A percentile compares a stretch with the other conserved stretches of the same genome.
Conservation (phyloP, 2,329 filamentous ascomycete species). For the Zopfia rhizophila region DNA sequence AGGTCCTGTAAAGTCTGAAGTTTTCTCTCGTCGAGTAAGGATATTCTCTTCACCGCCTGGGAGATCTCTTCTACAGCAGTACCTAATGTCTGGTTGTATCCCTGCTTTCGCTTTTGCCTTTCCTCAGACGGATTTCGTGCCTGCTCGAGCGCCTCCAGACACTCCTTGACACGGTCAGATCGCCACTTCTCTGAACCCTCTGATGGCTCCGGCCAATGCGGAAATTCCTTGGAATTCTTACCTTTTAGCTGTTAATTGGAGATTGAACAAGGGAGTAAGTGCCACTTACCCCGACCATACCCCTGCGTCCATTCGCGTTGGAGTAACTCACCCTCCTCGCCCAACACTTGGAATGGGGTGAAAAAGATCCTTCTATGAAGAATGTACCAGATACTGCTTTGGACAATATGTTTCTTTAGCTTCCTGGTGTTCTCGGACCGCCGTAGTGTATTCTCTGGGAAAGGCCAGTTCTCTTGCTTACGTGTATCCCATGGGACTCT, state of each 20-base stretch:
- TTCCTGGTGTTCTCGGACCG: conserved; percentile 12
- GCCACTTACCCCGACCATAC: conserved; percentile 15
- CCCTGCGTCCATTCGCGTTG: conserved; percentile 15
- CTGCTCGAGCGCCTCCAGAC: conserved; percentile 9
- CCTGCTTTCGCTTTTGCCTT: conserved; percentile 8
- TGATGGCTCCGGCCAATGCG: conserved; percentile 19
- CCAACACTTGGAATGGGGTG: conserved; percentile 24
- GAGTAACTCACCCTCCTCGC: conserved; percentile 12
- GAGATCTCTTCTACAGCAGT: conserved; percentile 6
- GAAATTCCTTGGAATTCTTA: background rate
- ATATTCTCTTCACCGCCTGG: conserved; percentile 7
- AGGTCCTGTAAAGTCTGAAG: conserved; percentile 12
- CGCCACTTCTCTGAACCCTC: conserved; percentile 15
- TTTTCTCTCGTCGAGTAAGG: conserved; percentile 11
- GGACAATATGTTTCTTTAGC: conserved; percentile 25
- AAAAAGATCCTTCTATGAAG: conserved; percentile 20
- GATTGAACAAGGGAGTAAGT: background rate
- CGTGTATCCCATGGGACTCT: conserved; percentile 22
- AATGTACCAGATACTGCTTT: conserved; percentile 21
- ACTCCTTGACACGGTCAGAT: conserved; percentile 17
- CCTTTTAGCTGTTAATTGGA: background rate
- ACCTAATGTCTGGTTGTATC: conserved; percentile 9
- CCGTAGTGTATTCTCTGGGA: conserved; percentile 12
- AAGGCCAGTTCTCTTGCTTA: conserved; percentile 17
- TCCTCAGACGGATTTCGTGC: background rate